Evolutionary conservation across 176 grass and related monocot species (phyloP), one percentile per base, ranked within the genome.

Genomic region (Ananas comosus): DNA sequence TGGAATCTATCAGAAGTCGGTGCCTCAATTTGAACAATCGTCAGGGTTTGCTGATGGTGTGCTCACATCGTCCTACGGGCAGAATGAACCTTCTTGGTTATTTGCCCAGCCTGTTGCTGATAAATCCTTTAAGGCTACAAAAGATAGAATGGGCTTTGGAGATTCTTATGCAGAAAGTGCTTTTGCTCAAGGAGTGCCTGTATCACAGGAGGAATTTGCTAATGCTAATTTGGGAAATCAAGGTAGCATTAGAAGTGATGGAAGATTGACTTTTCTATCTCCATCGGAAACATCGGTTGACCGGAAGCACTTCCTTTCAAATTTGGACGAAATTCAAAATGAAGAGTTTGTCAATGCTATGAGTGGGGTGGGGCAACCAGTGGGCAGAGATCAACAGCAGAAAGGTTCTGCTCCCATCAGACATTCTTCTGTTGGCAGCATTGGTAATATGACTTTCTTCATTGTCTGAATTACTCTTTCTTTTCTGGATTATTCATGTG

Each of bases 71-170:
- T 83, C 89, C 56, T 75, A 83, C 80, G 80, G 83, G 71, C 79
- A 72, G 29, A 88, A 87, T 70, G 95, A 99, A 29, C 76, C 81
- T 72, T 80, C 90, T 74, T 70, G 78, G 67, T 72, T 91, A 22
- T 94, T 88, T 82, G 49, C 79, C 14, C 84, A 54, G 51, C 47
- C 85, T 78, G 63, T 59, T 66, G 74, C 22, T 13, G 85, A 88
- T 65, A 83, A 75, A 61, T 71, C 85, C 65, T 80, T 80, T 71
- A 85, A 83, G 74, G 69, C 72, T 63, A 68, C 70, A 53, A 63
- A 63, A 27, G 85, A 88, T 54, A 83, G 70, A 66, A 53, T 83
- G 48, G 70, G 85, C 13, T 88, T 88, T 74, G 79, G 79, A 68
- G 80, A 85, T 61, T 68, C 82, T 72, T 65, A 83, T 56, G 50